These are phyloP conservation scores for Annona squamosa DNA, from an alignment of 164 flowering plant species.

Conservation along the genomic window DNA sequence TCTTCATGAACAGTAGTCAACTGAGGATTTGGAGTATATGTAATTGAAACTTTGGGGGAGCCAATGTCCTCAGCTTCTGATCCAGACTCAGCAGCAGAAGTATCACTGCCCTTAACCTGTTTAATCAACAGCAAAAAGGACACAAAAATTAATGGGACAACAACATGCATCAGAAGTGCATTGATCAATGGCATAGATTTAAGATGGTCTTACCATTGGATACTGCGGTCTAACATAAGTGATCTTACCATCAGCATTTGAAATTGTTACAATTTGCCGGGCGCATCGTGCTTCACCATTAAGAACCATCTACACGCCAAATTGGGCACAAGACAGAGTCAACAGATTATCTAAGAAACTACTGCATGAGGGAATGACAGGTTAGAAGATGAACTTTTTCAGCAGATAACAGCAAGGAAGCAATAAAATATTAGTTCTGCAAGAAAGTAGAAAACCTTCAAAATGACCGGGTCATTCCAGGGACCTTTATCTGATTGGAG, in stretches of 20 bases:
- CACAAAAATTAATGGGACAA: neutral
- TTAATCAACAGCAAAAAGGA: neutral
- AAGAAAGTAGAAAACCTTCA: slow-evolving; percentile 22
- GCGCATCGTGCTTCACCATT: slow-evolving; percentile 60
- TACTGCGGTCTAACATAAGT: slow-evolving; percentile 70
- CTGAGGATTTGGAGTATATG: slow-evolving; percentile 43
- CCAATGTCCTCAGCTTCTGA: slow-evolving; percentile 88
- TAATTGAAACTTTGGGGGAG: slow-evolving; percentile 60
- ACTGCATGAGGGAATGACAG: neutral
- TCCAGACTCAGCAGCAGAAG: slow-evolving; percentile 90
- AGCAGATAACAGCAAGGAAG: neutral
- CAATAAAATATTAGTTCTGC: neutral
- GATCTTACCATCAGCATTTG: slow-evolving; percentile 68
- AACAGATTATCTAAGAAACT: neutral
- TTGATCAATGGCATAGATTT: neutral
- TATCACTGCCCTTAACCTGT: slow-evolving; percentile 79
- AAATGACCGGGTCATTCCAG: slow-evolving; percentile 35
- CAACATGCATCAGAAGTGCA: neutral
- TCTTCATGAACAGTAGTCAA: slow-evolving; percentile 92
- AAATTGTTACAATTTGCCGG: slow-evolving; percentile 67
- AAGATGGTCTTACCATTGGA: slow-evolving; percentile 35
- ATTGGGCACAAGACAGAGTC: neutral
- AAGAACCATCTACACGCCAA: slow-evolving; percentile 34
- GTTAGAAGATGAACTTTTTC: neutral
- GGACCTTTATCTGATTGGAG: slow-evolving; percentile 41